Evolutionary conservation across 306 rosid species (phyloP).

Genomic region (peach (Prunus persica)): DNA sequence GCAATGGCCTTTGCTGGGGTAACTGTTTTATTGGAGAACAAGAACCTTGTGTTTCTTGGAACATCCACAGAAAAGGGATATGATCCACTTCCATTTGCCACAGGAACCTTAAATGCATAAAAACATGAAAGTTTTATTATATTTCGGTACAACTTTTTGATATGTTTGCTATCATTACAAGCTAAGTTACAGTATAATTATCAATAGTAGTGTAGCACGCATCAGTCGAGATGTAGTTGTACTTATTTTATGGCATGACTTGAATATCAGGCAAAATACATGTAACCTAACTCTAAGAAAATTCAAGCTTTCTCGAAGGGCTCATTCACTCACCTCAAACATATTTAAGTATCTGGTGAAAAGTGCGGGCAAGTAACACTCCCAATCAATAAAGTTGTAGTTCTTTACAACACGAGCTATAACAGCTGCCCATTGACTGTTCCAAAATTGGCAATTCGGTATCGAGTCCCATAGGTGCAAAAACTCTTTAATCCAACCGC

Average conservation of each 20-base stretch:
- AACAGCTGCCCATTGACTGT: constrained; percentile 94
- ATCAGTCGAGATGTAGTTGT: constrained; percentile 13
- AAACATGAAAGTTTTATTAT: constrained; percentile 17
- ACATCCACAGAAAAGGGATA: constrained; percentile 91
- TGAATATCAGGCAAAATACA: background rate
- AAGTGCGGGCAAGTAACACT: constrained; percentile 73
- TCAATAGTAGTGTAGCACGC: background rate
- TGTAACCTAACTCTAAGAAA: constrained; percentile 16
- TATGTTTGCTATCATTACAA: constrained; percentile 1
- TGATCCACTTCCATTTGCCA: constrained; percentile 96
- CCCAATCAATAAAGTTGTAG: constrained; percentile 76
- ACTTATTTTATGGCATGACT: background rate
- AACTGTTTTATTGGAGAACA: constrained; percentile 78
- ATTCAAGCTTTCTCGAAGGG: constrained; percentile 21
- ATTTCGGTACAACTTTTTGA: background rate
- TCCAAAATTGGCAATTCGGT: constrained; percentile 98
- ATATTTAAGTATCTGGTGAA: constrained; percentile 89
- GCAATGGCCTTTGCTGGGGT: constrained; percentile 93
- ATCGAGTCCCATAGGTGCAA: constrained; percentile 79
- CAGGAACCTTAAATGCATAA: constrained; percentile 58
- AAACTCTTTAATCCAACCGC: constrained; percentile 78
- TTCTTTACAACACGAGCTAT: constrained; percentile 86
- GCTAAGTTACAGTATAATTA: constrained; percentile 17
- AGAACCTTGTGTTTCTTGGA: constrained; percentile 93
- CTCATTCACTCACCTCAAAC: constrained; percentile 80